Evolutionary conservation across 2,329 filamentous ascomycete species (phyloP).

Genomic region (Trichoderma polysporum): DNA sequence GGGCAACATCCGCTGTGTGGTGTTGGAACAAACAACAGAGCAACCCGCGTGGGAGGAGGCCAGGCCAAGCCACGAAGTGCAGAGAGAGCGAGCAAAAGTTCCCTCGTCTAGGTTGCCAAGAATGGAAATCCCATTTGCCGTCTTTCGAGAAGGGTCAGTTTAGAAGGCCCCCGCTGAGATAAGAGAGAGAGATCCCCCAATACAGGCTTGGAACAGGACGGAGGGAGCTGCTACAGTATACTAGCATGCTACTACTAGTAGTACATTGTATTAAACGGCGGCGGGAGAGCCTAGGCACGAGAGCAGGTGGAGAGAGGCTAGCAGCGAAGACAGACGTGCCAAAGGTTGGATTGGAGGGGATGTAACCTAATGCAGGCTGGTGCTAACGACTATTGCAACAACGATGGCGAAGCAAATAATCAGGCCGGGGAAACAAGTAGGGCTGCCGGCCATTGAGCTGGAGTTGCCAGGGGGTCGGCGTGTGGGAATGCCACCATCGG

Average conservation of each 20-base stretch:
- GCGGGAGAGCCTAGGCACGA: constrained; percentile 19
- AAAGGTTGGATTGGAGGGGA: constrained; percentile 22
- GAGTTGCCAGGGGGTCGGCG: constrained; percentile 27
- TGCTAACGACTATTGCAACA: constrained; percentile 24
- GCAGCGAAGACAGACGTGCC: constrained; percentile 21
- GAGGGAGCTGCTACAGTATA: neutral
- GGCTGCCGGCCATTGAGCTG: constrained; percentile 31
- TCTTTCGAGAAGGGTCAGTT: constrained; percentile 22
- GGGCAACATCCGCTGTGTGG: constrained; percentile 21
- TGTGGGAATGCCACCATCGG: constrained; percentile 36
- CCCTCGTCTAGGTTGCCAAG: constrained; percentile 39
- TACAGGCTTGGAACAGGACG: neutral
- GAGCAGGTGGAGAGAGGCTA: constrained; percentile 19
- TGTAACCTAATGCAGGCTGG: constrained; percentile 28
- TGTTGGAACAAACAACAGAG: constrained; percentile 18
- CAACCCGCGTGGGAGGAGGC: constrained; percentile 13
- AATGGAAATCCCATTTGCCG: constrained; percentile 37
- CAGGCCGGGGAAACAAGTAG: constrained; percentile 22
- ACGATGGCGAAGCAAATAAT: constrained; percentile 23
- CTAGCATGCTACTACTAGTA: constrained; percentile 9
- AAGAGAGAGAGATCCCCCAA: constrained; percentile 22
- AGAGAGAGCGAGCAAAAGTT: constrained; percentile 42
- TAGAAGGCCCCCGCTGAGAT: constrained; percentile 23
- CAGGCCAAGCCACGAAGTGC: constrained; percentile 36
- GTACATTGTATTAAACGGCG: constrained; percentile 12